Conservation (phyloP, 352 stramenopile genomes). For the Globisporangium camurandrum region DNA sequence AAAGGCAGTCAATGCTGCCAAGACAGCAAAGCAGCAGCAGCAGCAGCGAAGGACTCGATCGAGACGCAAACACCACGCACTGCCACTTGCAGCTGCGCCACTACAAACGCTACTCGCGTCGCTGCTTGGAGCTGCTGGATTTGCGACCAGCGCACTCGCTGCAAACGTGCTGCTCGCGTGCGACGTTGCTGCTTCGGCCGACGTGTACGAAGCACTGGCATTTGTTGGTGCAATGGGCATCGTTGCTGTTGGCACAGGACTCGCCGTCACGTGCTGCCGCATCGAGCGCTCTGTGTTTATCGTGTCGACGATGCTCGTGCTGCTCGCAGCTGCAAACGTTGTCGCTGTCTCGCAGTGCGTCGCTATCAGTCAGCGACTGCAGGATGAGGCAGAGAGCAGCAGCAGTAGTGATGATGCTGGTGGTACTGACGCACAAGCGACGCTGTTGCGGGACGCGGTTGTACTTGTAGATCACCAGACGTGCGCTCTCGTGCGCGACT, state of each 20-base stretch:
- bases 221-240: constrained; percentile 3
- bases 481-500: constrained; percentile 9
- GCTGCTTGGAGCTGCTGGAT: constrained; percentile 1
- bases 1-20: not conserved
- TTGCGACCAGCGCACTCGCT: constrained; percentile 15
- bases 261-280: constrained; percentile 19
- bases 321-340: constrained; percentile 20
- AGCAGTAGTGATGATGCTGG: no score
- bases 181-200: constrained; percentile 2
- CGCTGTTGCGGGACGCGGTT: constrained; percentile 14
- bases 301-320: constrained; percentile 23
- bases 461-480: constrained; percentile 15
- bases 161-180: constrained; percentile 21
- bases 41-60: not conserved
- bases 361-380: constrained; percentile 2
- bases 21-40: not conserved
- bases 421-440: no score
- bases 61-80: not conserved
- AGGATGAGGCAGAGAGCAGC: no score
- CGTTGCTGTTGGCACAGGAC: not conserved
- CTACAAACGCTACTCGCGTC: constrained; percentile 2
- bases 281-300: constrained; percentile 4
- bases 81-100: not conserved
- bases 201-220: constrained; percentile 2
- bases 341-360: constrained; percentile 13